A percentile compares a stretch with the other conserved stretches of the same genome.
phyloP scores from a whole-genome alignment of 2,329 filamentous ascomycete genomes.

The Rhinocladiella similis region DNA sequence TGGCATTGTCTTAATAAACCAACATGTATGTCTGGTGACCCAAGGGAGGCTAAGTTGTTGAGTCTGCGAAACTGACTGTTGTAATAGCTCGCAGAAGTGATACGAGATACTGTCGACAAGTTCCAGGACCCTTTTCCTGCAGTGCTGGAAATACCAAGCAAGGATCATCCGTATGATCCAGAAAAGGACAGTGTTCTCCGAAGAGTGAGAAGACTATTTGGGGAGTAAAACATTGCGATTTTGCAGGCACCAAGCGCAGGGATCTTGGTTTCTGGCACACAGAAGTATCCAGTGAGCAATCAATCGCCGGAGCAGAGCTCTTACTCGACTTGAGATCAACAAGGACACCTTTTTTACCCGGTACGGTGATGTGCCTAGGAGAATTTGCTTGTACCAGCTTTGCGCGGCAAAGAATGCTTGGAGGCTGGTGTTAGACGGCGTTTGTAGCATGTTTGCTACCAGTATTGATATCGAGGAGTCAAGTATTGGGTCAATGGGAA shows the following conservation, averaged over 20 bases:
- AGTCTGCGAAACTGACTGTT: constrained; percentile 10
- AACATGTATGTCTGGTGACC: constrained; percentile 67
- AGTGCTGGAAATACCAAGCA: constrained; percentile 94
- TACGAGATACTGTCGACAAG: constrained; percentile 84
- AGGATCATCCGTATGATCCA: constrained; percentile 97
- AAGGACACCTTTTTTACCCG: too few species aligned
- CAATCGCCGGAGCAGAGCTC: too few species aligned
- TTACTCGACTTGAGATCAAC: too few species aligned
- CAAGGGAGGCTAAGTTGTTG: not conserved
- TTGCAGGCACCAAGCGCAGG: not conserved
- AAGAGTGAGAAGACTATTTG: constrained; percentile 73
- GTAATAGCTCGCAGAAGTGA: constrained; percentile 84
- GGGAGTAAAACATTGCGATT: constrained; percentile 43
- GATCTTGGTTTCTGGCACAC: not conserved
- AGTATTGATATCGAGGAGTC: too few species aligned
- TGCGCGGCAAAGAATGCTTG: too few species aligned
- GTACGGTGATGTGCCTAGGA: too few species aligned
- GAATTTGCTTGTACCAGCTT: too few species aligned
- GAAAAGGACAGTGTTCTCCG: constrained; percentile 98
- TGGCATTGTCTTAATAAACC: constrained; percentile 94
- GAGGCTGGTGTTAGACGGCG: too few species aligned
- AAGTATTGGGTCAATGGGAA: too few species aligned
- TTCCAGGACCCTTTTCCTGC: constrained; percentile 96
- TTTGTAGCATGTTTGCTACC: too few species aligned
- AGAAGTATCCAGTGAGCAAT: not conserved